Percentiles rank a stretch among this genome's conserved stretches.
Evolutionary conservation across 345 rosid species (phyloP).

Genomic region (Heritiera littoralis): DNA sequence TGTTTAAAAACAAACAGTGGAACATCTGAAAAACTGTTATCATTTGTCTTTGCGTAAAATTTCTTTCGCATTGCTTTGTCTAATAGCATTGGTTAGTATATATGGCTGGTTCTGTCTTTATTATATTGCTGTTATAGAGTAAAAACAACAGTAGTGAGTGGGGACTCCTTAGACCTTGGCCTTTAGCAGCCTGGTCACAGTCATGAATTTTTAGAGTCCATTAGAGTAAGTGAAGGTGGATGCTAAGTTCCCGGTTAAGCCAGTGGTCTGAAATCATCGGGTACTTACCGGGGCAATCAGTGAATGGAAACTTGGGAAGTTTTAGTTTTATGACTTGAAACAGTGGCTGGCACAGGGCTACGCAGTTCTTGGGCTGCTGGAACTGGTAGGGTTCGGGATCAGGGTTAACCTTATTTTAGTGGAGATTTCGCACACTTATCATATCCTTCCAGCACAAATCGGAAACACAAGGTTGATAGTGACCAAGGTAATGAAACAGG

Average conservation of each 20-base stretch:
- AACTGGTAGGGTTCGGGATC: neutral
- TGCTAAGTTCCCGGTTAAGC: neutral
- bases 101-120: neutral
- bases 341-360: neutral
- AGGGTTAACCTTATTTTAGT: no score
- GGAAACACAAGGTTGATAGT: no score
- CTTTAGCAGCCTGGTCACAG: neutral
- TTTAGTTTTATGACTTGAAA: neutral
- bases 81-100: neutral
- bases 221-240: conserved; percentile 4
- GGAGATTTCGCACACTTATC: no score
- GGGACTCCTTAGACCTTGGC: neutral
- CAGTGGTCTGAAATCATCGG: neutral
- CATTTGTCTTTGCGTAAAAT: neutral
- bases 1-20: neutral
- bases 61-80: neutral
- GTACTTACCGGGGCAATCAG: neutral
- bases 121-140: neutral
- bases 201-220: neutral
- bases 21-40: neutral
- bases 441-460: no score
- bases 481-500: neutral
- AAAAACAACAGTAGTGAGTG: neutral
- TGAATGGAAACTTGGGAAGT: neutral
- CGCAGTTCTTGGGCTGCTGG: neutral